Percentiles rank a stretch among this genome's conserved stretches.
phyloP scores from a whole-genome alignment of 306 rosid species.

The Amphicarpaea edgeworthii region DNA sequence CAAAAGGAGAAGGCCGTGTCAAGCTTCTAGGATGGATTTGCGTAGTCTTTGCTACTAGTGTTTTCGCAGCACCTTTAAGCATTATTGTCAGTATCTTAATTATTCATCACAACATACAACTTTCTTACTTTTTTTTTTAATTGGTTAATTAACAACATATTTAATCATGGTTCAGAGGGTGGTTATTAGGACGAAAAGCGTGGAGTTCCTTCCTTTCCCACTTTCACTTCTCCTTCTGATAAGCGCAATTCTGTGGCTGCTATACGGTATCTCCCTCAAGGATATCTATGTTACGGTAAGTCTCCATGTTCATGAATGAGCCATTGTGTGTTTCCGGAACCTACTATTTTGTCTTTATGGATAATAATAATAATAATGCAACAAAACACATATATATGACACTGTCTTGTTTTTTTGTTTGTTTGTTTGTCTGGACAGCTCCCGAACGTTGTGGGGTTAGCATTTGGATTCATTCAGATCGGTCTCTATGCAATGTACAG shows the following conservation, averaged over 20 bases:
- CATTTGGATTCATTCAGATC: conserved; percentile 78
- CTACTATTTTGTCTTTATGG: conserved; percentile 37
- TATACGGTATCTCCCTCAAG: conserved; percentile 67
- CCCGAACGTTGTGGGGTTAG: conserved; percentile 80
- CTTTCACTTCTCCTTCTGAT: conserved; percentile 82
- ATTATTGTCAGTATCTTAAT: conserved; percentile 62
- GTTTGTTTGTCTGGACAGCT: conserved; percentile 63
- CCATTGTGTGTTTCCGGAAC: not conserved
- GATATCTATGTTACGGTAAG: conserved; percentile 87
- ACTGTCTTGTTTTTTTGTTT: no score
- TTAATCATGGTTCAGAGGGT: conserved; percentile 69
- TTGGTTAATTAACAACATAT: no score
- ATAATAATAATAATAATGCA: not conserved
- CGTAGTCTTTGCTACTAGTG: conserved; percentile 77
- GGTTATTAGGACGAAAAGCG: conserved; percentile 90
- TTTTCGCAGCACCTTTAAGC: conserved; percentile 91
- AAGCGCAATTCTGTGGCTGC: conserved; percentile 83
- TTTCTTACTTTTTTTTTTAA: not conserved
- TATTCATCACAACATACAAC: not conserved
- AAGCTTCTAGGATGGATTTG: conserved; percentile 89
- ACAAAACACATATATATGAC: not conserved
- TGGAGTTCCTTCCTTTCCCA: conserved; percentile 89
- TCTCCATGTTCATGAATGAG: conserved; percentile 4
- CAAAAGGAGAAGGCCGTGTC: conserved; percentile 51
- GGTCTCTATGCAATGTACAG: conserved; percentile 66